These are phyloP conservation scores for Mortierella sp. DNA, from an alignment of 371 early-diverging fungal species.

Conservation along the genomic window DNA sequence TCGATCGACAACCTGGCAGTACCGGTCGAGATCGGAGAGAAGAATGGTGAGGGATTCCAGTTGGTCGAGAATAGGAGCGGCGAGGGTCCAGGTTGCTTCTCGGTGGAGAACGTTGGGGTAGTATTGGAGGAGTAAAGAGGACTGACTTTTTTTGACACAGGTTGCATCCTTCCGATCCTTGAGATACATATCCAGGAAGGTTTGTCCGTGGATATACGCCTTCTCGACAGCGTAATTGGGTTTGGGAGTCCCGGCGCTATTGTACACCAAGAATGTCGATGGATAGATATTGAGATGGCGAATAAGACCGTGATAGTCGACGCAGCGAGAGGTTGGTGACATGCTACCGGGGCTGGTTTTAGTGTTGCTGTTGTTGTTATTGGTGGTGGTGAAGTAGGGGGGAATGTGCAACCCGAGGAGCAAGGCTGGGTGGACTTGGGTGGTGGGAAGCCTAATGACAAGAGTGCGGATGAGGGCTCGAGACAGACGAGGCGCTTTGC, in stretches of 20 bases:
- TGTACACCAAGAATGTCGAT: not conserved
- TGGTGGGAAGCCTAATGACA: not conserved
- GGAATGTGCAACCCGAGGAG: not conserved
- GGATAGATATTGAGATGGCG: not conserved
- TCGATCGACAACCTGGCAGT: not conserved
- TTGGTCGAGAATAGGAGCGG: not conserved
- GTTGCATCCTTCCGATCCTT: not conserved
- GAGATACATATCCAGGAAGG: not conserved
- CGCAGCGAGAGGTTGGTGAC: not conserved
- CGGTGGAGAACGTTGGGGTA: not conserved
- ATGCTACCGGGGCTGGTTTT: not conserved
- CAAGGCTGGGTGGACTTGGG: not conserved
- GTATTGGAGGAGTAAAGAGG: not conserved
- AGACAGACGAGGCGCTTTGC: not conserved
- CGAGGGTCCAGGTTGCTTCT: not conserved
- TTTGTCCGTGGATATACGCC: not conserved
- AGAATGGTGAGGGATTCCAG: not conserved
- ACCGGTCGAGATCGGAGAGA: not conserved
- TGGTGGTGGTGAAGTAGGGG: not conserved
- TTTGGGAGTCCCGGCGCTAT: not conserved
- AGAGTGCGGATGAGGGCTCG: not conserved
- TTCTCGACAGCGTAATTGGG: not conserved
- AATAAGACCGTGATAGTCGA: not conserved
- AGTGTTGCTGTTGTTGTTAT: not conserved
- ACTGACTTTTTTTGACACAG: not conserved